phyloP scores from a whole-genome alignment of 768 basidiomycete species.

The Podaxis sp. region DNA sequence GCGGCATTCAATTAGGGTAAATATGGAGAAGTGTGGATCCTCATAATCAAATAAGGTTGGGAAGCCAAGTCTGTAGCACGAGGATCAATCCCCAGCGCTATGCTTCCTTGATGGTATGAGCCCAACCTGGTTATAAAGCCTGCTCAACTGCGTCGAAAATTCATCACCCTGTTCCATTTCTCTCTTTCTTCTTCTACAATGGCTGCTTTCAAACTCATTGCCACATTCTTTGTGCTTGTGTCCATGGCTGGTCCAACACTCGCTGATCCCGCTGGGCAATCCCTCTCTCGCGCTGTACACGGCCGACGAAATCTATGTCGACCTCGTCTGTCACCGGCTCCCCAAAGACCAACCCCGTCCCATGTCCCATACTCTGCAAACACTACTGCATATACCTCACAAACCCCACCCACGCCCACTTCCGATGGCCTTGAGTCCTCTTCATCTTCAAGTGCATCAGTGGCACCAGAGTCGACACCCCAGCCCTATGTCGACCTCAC shows the following conservation, averaged over 20 bases:
- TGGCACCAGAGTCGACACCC: not conserved
- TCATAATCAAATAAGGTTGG: conserved; percentile 1
- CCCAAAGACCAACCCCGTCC: conserved; percentile 1
- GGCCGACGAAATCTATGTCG: conserved; percentile 18
- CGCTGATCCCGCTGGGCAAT: conserved; percentile 17
- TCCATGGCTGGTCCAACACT: conserved; percentile 18
- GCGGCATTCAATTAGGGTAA: not conserved
- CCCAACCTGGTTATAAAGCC: conserved; percentile 1
- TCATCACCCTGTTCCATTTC: not conserved
- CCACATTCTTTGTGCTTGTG: conserved; percentile 19
- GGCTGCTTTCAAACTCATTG: conserved; percentile 13
- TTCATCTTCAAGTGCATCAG: not conserved
- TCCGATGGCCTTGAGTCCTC: not conserved
- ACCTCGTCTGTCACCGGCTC: conserved; percentile 14
- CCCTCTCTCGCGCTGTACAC: not conserved
- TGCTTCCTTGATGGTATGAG: conserved; percentile 6
- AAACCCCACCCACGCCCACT: not conserved
- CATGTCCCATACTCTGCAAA: not conserved
- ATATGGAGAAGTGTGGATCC: conserved; percentile 12
- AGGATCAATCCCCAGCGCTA: conserved; percentile 1
- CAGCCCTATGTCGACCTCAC: not conserved
- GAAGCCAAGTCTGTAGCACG: conserved; percentile 1
- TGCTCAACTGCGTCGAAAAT: conserved; percentile 5
- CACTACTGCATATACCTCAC: not conserved
- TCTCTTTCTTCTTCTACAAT: conserved; percentile 13